These are phyloP conservation scores for Phytophthora podocarpi DNA, from an alignment of 352 stramenopile species.

Conservation along the genomic window DNA sequence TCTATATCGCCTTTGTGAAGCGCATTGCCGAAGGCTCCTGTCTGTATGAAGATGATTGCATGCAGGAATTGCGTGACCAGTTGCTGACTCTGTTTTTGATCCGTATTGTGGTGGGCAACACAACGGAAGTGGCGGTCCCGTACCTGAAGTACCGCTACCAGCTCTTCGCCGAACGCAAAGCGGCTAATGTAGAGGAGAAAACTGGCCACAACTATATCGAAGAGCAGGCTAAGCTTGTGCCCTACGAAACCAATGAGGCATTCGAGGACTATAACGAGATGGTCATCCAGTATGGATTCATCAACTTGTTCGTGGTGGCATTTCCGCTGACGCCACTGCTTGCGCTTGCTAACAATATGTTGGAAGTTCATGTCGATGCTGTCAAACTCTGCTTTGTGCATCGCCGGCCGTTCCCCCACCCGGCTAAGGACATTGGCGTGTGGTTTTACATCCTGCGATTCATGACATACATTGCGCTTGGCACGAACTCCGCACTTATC, in stretches of 20 bases:
- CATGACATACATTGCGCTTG: conserved; percentile 81
- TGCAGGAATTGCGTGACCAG: conserved; percentile 91
- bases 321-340: conserved; percentile 93
- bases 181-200: conserved; percentile 31
- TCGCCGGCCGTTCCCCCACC: conserved; percentile 78
- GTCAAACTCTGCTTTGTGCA: conserved; percentile 84
- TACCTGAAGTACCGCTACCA: conserved; percentile 82
- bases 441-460: conserved; percentile 90
- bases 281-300: conserved; percentile 96
- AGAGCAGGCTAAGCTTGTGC: conserved; percentile 80
- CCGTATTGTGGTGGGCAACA: conserved; percentile 92
- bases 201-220: conserved; percentile 81
- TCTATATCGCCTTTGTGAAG: conserved; percentile 93
- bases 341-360: conserved; percentile 90
- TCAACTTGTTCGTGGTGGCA: conserved; percentile 94
- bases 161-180: conserved; percentile 55
- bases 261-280: conserved; percentile 93
- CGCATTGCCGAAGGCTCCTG: conserved; percentile 68
- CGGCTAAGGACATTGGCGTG: conserved; percentile 90
- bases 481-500: conserved; percentile 81
- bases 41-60: conserved; percentile 73
- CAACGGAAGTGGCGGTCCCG: conserved; percentile 87
- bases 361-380: conserved; percentile 91
- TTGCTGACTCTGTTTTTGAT: conserved; percentile 93
- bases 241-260: conserved; percentile 81